Evolutionary conservation across 331 rosid genomes (phyloP), one percentile per base, ranked within the genome.

Genomic region (Arachis monticola): DNA sequence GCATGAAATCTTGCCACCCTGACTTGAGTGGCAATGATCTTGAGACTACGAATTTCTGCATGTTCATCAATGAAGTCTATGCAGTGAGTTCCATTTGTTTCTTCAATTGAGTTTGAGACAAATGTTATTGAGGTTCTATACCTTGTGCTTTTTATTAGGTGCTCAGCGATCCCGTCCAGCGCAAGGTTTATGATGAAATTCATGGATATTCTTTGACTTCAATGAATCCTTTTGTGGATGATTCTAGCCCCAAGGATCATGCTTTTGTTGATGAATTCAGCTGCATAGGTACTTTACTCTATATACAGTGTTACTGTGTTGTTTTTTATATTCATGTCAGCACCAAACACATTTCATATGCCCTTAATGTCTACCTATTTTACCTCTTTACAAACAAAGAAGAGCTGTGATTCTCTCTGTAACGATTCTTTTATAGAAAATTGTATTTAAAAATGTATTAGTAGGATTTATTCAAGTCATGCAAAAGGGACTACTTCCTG

Each of bases 1-100:
- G 96, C 82, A 92, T 92, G 96, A 89, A 92, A 75, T 81, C 92
- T 73, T 92, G 97, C 72, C 97, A 92, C 83, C 97, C 97, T 2
- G 96, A 92, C 50, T 82, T 92, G 87, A 89, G 92, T 74, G 92
- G 93, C 56, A 72, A 89, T 56, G 79, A 87, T 84, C 81, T 69
- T 11, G 88, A 92, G 72, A 80, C 86, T 69, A 92, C 89, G 2
- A 92, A 92, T 82, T 89, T 92, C 82, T 92, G 96, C 80, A 92
- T 88, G 83, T 92, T 92, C 82, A 86, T 92, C 71, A 92, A 92
- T 14, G 93, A 92, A 58, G 83, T 92, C 69, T 92, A 92, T 38
- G 81, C 73, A 87, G 96, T 91, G 82, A 61, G 86, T 82, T 74
- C 71, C 60, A 64, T 45, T 75, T 71, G 57, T 17, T 60, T 60